Evolutionary conservation across 176 grass and related monocot species (phyloP).

Genomic region (Neostapfia colusana): DNA sequence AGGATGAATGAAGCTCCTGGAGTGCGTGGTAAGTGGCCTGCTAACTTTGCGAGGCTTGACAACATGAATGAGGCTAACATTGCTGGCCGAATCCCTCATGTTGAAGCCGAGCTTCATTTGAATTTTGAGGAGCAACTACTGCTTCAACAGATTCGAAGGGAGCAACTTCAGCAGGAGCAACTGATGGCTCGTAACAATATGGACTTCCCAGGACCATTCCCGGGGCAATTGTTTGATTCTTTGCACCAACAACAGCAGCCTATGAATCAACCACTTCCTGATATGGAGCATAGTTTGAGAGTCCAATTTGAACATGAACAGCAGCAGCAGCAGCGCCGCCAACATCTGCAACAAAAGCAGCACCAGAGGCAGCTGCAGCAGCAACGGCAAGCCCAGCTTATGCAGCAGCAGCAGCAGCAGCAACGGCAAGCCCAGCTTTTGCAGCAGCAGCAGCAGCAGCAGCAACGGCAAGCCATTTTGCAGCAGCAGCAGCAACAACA

Average conservation of each 20-base stretch:
- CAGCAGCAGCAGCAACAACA: constrained; percentile 69
- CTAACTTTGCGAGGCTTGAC: constrained; percentile 49
- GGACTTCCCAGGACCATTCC: constrained; percentile 56
- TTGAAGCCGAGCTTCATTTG: constrained; percentile 67
- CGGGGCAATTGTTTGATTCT: constrained; percentile 48
- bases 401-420: no score
- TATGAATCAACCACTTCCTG: constrained; percentile 57
- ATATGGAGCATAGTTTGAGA: constrained; percentile 66
- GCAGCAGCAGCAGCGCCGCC: constrained; percentile 44
- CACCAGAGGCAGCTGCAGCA: constrained; percentile 71
- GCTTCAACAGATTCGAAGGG: constrained; percentile 63
- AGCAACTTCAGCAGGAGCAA: constrained; percentile 72
- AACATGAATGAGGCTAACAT: constrained; percentile 57
- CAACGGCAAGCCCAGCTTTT: no score
- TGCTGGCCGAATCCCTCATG: constrained; percentile 40
- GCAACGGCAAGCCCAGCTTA: constrained; percentile 61
- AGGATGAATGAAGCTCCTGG: constrained; percentile 46
- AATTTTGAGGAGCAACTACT: constrained; percentile 75
- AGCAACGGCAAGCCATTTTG: background rate
- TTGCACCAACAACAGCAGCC: constrained; percentile 54
- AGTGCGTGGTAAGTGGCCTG: constrained; percentile 46
- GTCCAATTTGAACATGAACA: constrained; percentile 84
- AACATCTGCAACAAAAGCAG: constrained; percentile 74
- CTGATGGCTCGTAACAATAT: constrained; percentile 58
- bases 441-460: no score